A percentile compares a stretch with the other conserved stretches of the same genome.
Conservation (phyloP, 768 basidiomycete species). For the Kwoniella botswanensis region DNA sequence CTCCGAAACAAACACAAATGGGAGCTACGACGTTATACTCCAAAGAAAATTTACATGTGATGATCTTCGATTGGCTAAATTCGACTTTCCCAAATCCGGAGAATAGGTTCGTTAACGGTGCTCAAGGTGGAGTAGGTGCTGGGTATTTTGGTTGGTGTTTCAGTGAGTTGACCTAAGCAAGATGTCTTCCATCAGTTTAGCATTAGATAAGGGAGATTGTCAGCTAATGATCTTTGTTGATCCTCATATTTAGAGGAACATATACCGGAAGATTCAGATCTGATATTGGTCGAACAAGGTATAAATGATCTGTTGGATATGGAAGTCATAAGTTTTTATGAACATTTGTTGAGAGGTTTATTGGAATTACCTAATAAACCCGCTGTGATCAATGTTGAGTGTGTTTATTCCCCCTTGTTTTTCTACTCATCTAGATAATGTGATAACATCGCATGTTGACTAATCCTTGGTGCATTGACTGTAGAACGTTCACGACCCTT, state of each 20-base stretch:
- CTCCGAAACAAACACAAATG: conserved; percentile 7
- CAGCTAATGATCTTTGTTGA: neutral
- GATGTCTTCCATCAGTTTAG: too few relatives aligned
- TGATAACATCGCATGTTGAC: too few relatives aligned
- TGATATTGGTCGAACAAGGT: conserved; percentile 48
- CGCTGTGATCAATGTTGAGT: conserved; percentile 55
- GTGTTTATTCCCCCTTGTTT: conserved; percentile 11
- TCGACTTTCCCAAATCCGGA: conserved; percentile 41
- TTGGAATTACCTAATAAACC: conserved; percentile 40
- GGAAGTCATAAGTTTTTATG: conserved; percentile 38
- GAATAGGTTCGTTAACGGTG: conserved; percentile 48
- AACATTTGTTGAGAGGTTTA: conserved; percentile 38
- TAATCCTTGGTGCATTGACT: neutral
- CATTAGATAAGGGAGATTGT: too few relatives aligned
- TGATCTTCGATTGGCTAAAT: conserved; percentile 53
- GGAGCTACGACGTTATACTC: conserved; percentile 49
- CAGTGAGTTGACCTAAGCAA: conserved; percentile 27
- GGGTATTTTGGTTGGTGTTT: conserved; percentile 51
- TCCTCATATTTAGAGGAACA: conserved; percentile 39
- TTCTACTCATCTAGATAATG: too few relatives aligned
- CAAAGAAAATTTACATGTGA: conserved; percentile 50
- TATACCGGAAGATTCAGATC: conserved; percentile 45
- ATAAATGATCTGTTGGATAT: conserved; percentile 48
- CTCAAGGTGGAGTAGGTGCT: conserved; percentile 49
- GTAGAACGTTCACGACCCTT: conserved; percentile 51